These are phyloP conservation scores for Hippophae rhamnoides DNA, from an alignment of 306 rosid species.

Conservation along the genomic window DNA sequence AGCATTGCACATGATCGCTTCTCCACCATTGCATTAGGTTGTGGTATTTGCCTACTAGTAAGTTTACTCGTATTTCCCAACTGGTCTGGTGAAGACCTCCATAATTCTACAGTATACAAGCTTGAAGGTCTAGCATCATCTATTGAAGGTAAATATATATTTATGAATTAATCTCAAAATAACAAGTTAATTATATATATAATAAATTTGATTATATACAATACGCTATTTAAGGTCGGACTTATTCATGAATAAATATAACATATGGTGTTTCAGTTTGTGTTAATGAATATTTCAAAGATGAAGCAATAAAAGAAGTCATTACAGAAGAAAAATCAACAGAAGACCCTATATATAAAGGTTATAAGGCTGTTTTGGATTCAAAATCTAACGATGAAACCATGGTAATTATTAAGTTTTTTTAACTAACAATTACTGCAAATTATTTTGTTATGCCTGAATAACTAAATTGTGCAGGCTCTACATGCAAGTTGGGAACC, in stretches of 20 bases:
- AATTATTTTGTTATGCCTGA: not conserved
- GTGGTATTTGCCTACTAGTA: slow-evolving; percentile 77
- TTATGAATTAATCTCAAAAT: too few species aligned
- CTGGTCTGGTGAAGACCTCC: slow-evolving; percentile 94
- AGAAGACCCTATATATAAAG: slow-evolving; percentile 56
- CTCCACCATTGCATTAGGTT: slow-evolving; percentile 76
- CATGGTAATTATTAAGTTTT: slow-evolving; percentile 34
- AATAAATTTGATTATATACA: too few species aligned
- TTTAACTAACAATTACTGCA: not conserved
- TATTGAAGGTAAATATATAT: slow-evolving; percentile 52
- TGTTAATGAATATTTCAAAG: slow-evolving; percentile 69
- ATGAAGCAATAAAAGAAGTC: slow-evolving; percentile 30
- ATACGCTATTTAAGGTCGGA: too few species aligned
- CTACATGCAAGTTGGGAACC: slow-evolving; percentile 96
- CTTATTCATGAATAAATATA: not conserved
- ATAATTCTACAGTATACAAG: slow-evolving; percentile 59
- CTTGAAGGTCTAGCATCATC: slow-evolving; percentile 86
- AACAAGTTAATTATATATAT: too few species aligned
- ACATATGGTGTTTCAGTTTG: slow-evolving; percentile 43
- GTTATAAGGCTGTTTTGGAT: slow-evolving; percentile 86
- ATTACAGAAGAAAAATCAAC: slow-evolving; percentile 15
- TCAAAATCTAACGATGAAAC: slow-evolving; percentile 82
- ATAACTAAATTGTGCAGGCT: slow-evolving; percentile 45
- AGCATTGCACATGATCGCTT: slow-evolving; percentile 68
- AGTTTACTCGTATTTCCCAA: slow-evolving; percentile 72